These are phyloP conservation scores for Dictyophora rubrovolvata DNA, from an alignment of 768 basidiomycete species.

Conservation along the genomic window DNA sequence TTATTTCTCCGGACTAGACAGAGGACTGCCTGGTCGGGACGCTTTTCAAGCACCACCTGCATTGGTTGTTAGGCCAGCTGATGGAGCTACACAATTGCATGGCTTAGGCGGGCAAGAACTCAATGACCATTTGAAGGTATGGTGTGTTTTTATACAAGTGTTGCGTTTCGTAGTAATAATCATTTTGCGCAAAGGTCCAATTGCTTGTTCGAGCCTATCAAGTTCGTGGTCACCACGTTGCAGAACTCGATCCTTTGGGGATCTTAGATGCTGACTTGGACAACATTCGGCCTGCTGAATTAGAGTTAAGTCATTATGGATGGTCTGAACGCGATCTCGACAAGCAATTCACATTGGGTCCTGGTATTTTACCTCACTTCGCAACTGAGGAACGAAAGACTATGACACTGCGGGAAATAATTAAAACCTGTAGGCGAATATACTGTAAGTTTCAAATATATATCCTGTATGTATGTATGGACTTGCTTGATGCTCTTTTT, in stretches of 20 bases:
- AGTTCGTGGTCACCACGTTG: constrained; percentile 95
- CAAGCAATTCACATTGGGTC: constrained; percentile 89
- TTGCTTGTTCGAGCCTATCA: constrained; percentile 96
- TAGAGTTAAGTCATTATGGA: constrained; percentile 89
- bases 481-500: neutral
- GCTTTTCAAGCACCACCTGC: constrained; percentile 84
- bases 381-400: constrained; percentile 75
- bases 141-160: constrained; percentile 5
- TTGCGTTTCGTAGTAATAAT: neutral
- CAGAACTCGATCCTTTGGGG: constrained; percentile 91
- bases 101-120: constrained; percentile 60
- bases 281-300: constrained; percentile 70
- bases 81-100: constrained; percentile 71
- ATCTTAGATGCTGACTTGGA: constrained; percentile 85
- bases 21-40: constrained; percentile 65
- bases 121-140: constrained; percentile 89
- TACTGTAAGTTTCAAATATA: constrained; percentile 59
- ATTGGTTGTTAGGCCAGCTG: constrained; percentile 55
- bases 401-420: constrained; percentile 87
- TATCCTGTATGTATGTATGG: constrained; percentile 9
- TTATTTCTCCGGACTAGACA: constrained; percentile 90
- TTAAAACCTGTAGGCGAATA: constrained; percentile 80
- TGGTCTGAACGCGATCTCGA: constrained; percentile 91
- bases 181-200: constrained; percentile 59
- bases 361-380: constrained; percentile 94